Base-by-base conservation (phyloP, 108 stramenopile species). In the Aurantiochytrium sp. region DNA sequence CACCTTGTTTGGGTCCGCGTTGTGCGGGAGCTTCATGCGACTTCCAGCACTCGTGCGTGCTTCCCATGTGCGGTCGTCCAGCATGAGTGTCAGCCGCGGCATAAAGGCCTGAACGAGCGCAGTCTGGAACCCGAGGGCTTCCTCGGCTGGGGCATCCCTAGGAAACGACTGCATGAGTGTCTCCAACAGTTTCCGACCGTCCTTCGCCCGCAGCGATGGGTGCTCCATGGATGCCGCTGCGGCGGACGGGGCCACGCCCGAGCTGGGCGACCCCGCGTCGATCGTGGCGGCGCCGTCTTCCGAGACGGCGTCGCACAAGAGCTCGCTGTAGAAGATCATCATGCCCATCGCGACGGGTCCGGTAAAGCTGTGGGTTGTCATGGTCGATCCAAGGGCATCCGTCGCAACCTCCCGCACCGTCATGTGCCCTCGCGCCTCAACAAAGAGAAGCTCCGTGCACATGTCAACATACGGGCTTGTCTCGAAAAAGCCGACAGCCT, bases 31-130 rank as follows among this genome's bases (percentile, higher is more conserved):
- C 45, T 48, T 81, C 73, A 81, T 81, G 24, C n/a, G n/a, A 3
- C 36, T 39, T 48, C 73, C 73, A 48, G 73, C 39, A 24, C 73
- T 81, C 42, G 6, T 24, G n/a, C 73, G 39, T 48, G 73, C 73
- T 48, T 81, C 73, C 73, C 73, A 81, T 22, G 73, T 81, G n/a
- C 45, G 39, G 32, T 81, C 73, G 73, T 81, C 73, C 6, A 81
- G 73, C 39, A 81, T 81, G 73, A 81, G 73, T 10, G 73, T 48
- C 6, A 81, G 73, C 6, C 42, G 42, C 50, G 73, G 73, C 42
- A 81, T n/a, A 24, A 81, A 81, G 8, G 73, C 73, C 2, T 81
- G 73, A 48, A 81, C 24, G 10, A 81, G 73, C 12, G 73, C 73
- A 12, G 73, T 48, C 45, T 81, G 73, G 45, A 81, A 81, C 12